Percentiles rank a stretch among this genome's conserved stretches.
Evolutionary conservation across 2,329 filamentous ascomycete species (phyloP).

Genomic region (Curvularia lunata): DNA sequence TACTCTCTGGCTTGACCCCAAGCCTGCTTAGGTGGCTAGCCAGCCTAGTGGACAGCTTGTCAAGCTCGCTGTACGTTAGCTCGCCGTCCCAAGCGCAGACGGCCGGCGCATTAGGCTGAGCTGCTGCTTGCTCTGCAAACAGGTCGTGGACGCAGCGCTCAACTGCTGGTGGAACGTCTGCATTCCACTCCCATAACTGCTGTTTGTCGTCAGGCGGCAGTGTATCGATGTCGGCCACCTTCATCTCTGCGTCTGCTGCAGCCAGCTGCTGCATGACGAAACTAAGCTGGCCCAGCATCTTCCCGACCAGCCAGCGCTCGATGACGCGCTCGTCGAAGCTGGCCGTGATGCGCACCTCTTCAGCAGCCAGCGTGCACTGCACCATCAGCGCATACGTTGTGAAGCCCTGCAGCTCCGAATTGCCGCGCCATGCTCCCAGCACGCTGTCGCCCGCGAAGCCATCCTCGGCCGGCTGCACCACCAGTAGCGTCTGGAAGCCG

Average conservation of each 20-base stretch:
- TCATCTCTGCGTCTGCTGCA: background rate
- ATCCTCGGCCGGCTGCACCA: slow-evolving; percentile 53
- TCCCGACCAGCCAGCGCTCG: slow-evolving; percentile 7
- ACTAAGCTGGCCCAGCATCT: slow-evolving; percentile 20
- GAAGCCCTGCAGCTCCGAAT: slow-evolving; percentile 17
- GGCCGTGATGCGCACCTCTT: slow-evolving; percentile 21
- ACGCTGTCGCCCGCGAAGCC: background rate
- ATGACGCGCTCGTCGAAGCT: slow-evolving; percentile 22
- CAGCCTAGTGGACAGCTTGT: background rate
- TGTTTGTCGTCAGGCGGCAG: background rate
- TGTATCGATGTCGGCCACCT: background rate
- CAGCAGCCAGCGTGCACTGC: background rate
- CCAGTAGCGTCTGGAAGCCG: slow-evolving; percentile 59
- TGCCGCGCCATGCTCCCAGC: slow-evolving; percentile 7
- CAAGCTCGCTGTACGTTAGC: slow-evolving; percentile 18
- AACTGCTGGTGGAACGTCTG: too few relatives aligned
- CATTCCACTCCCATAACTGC: background rate
- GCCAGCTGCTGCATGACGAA: slow-evolving; percentile 22
- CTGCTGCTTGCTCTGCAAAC: too few relatives aligned
- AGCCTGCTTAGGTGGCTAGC: background rate
- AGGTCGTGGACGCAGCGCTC: too few relatives aligned
- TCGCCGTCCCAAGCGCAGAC: slow-evolving; percentile 18
- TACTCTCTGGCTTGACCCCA: too few relatives aligned
- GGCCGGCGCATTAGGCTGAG: background rate
- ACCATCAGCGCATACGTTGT: background rate